These are phyloP conservation scores for Apophysomyces elegans DNA, from an alignment of 371 early-diverging fungal species.

Conservation along the genomic window DNA sequence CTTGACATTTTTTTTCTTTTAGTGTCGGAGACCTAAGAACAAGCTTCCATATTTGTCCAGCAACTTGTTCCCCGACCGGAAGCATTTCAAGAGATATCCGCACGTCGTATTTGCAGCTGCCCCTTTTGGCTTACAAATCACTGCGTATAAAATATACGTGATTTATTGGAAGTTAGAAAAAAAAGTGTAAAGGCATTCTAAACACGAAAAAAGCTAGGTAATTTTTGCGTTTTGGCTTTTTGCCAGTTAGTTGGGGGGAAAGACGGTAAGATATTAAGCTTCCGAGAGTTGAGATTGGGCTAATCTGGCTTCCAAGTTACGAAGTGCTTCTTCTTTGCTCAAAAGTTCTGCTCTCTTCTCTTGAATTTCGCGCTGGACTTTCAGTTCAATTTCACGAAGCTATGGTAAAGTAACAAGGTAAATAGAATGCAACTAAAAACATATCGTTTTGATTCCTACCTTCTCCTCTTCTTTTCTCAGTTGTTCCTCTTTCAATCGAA, in stretches of 20 bases:
- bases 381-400: conserved; percentile 63
- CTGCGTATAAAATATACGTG: conserved; percentile 17
- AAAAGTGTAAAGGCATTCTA: conserved; percentile 8
- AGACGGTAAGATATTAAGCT: conserved; percentile 16
- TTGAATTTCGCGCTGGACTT: conserved; percentile 64
- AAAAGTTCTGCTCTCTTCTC: conserved; percentile 63
- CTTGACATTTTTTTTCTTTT: background rate
- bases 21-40: background rate
- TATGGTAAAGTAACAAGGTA: conserved; percentile 11
- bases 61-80: conserved; percentile 5
- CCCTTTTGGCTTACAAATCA: conserved; percentile 3
- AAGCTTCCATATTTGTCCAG: background rate
- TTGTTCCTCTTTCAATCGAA: conserved; percentile 63
- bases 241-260: background rate
- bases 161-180: conserved; percentile 4
- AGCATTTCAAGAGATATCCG: background rate
- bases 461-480: conserved; percentile 68
- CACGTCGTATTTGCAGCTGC: too few species aligned
- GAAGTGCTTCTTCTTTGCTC: conserved; percentile 64
- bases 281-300: conserved; percentile 51
- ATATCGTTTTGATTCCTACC: conserved; percentile 29
- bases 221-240: conserved; percentile 2
- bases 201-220: conserved; percentile 3
- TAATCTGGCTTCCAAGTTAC: conserved; percentile 57
- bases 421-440: background rate